Evolutionary conservation across 495 filamentous ascomycete genomes (phyloP), one percentile per base, ranked within the genome.

Genomic region (Bacidia rubella): DNA sequence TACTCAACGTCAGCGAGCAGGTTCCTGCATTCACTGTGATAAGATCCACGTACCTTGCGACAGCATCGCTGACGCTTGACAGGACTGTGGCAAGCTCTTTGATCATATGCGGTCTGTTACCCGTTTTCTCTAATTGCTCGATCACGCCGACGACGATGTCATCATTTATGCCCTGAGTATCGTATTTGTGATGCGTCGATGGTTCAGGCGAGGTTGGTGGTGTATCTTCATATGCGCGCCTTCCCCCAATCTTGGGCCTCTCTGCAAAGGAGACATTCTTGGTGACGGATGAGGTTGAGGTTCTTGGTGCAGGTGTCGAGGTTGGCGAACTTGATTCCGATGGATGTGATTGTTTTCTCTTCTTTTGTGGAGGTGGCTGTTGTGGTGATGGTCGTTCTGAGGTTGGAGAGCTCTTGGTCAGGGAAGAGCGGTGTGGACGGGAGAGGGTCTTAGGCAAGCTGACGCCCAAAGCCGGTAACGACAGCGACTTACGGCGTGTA

Each of bases 401-500:
- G 39, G 73, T 62, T 27, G 70, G 68, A 54, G 77, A 71, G 48
- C 70, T 65, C 68, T 79, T 81, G 51, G 71, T 68, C 32, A 70
- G 59, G 45, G 84, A 79, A 57, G 83, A 79, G 65, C 81, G 79
- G 63, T 74, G 71, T 53, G 71, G 71, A 67, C 87, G 78, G 52
- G 82, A 80, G 29, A n/a, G n/a, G 54, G 81, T 78, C 62, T 83
- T 82, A 46, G 89, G 92, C 45, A 98, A 70, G 60, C 90, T 87
- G 56, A 97, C 95, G 64, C 92, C 92, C 57, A 97, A 77, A 54
- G 87, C 90, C 20, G 88, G 86, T 57, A 98, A 74, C 26, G 92
- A 98, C 62, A 98, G 70, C 63, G 89, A 95, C 72, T 97, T 98
- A 68, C 92, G 83, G 69, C 92, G 85, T 56, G 92, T 98, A 68